Evolutionary conservation across 2,329 filamentous ascomycete species (phyloP), one percentile per base, ranked within the genome.

Genomic region (Trichoderma asperellum): DNA sequence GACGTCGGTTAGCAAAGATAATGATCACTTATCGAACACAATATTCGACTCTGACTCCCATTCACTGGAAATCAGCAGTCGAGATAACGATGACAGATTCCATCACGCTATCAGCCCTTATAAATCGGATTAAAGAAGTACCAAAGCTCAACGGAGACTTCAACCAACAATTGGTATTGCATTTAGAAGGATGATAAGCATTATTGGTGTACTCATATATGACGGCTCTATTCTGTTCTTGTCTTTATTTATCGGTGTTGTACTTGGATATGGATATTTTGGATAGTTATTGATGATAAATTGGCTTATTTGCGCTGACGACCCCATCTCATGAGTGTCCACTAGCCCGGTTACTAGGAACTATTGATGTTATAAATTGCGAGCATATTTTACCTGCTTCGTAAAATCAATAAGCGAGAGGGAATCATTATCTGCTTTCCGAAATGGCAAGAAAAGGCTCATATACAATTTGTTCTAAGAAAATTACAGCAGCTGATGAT

Each of bases 1-100:
- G 35, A 52, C n/a, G 16, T 56, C 53, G 8, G 10, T 35, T 52
- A 34, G 37, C 5, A 67, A 67, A 21, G 55, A 59, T 1, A 35
- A 21, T 16, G 55, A 66, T 12, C 34, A 47, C 21, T 5, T 52
- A 2, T 59, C 55, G 6, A 21, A 21, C 24, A 58, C 53, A 16
- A 16, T 67, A 0, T 67, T 67, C 16, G 64, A 67, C 27, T 67
- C 64, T n/a, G 64, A 67, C 10, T 64, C 61, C 49, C 64, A 58
- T 34, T 52, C 64, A 6, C 40, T 52, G 1, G 64, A 67, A 5
- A 10, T 52, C 2, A 49, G 35, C 3, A 18, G 21, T 12, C 64
- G 29, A 8, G 64, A 52, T 3, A 24, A 67, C 27, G 55, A 16
- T 5, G 40, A 67, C 5, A 18, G 10, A 49, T 57, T 49, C 24